These are phyloP conservation scores for Fusarium dimerum DNA, from an alignment of 2,329 filamentous ascomycete species.

Conservation along the genomic window DNA sequence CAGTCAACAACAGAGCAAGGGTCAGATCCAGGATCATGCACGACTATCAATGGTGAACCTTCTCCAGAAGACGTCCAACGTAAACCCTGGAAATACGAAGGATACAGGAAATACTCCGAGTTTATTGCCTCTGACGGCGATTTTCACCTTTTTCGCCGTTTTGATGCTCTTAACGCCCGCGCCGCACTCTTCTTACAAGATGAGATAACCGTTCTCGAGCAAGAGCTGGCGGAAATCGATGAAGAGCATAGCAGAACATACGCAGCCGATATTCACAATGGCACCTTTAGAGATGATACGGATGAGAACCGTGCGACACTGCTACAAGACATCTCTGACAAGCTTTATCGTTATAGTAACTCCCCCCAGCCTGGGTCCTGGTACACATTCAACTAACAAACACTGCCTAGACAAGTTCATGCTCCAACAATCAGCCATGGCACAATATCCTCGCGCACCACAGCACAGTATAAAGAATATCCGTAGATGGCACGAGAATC, in stretches of 20 bases:
- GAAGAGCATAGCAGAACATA: conserved; percentile 16
- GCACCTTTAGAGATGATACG: conserved; percentile 27
- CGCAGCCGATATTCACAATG: conserved; percentile 27
- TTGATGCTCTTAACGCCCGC: conserved; percentile 32
- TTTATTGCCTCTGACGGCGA: conserved; percentile 35
- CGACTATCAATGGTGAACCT: too few relatives aligned
- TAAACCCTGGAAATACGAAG: conserved; percentile 35
- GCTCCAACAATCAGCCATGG: conserved; percentile 23
- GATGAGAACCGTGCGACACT: conserved; percentile 17
- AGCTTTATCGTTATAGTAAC: conserved; percentile 28
- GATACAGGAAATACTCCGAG: conserved; percentile 28
- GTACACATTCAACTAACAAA: not conserved
- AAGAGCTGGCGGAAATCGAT: conserved; percentile 31
- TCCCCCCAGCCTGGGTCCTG: too few relatives aligned
- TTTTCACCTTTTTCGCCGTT: conserved; percentile 36
- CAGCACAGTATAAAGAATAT: conserved; percentile 27
- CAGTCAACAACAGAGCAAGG: too few relatives aligned
- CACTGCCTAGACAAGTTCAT: conserved; percentile 25
- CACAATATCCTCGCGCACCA: conserved; percentile 15
- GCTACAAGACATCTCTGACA: conserved; percentile 12
- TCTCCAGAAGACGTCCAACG: not conserved
- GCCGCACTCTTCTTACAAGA: conserved; percentile 36
- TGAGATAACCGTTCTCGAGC: conserved; percentile 32
- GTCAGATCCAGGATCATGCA: too few relatives aligned
- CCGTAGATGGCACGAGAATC: conserved; percentile 24